Conservation (phyloP, 2,329 filamentous ascomycete species). For the Colletotrichum eleusines region DNA sequence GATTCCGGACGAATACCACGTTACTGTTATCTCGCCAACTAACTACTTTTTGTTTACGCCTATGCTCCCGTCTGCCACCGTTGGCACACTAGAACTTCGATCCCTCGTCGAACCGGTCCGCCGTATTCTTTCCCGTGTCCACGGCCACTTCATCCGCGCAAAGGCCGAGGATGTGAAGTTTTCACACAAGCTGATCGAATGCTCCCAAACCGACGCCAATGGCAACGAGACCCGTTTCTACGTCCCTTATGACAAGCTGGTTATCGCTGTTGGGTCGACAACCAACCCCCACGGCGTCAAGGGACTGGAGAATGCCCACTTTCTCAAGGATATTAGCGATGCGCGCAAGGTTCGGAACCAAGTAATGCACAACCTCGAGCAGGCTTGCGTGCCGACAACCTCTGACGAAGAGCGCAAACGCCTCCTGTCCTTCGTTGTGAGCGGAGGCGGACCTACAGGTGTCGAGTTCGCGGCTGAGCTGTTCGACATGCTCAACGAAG, state of each 20-base stretch:
- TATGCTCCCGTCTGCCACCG: constrained; percentile 96
- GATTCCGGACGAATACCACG: constrained; percentile 91
- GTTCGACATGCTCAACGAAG: constrained; percentile 96
- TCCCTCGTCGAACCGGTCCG: constrained; percentile 94
- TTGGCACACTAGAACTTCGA: constrained; percentile 91
- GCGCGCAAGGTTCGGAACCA: constrained; percentile 90
- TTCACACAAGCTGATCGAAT: constrained; percentile 88
- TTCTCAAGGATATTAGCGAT: constrained; percentile 95
- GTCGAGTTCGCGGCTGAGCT: constrained; percentile 98
- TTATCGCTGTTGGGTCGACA: constrained; percentile 90
- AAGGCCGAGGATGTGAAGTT: constrained; percentile 92
- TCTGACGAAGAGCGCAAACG: constrained; percentile 87
- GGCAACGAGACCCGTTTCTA: constrained; percentile 89
- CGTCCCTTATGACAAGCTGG: constrained; percentile 95
- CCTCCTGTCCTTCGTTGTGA: constrained; percentile 94
- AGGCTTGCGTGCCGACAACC: constrained; percentile 93
- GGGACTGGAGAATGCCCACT: constrained; percentile 92
- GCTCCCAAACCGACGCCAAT: constrained; percentile 76
- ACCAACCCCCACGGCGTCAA: constrained; percentile 97
- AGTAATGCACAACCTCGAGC: constrained; percentile 89
- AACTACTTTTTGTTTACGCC: constrained; percentile 99
- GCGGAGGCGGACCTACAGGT: constrained; percentile 93
- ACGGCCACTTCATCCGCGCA: constrained; percentile 91
- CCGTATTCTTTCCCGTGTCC: constrained; percentile 80
- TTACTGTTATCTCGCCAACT: constrained; percentile 92